Evolutionary conservation across 441 rosid species (phyloP).

Genomic region (Croton setiger): DNA sequence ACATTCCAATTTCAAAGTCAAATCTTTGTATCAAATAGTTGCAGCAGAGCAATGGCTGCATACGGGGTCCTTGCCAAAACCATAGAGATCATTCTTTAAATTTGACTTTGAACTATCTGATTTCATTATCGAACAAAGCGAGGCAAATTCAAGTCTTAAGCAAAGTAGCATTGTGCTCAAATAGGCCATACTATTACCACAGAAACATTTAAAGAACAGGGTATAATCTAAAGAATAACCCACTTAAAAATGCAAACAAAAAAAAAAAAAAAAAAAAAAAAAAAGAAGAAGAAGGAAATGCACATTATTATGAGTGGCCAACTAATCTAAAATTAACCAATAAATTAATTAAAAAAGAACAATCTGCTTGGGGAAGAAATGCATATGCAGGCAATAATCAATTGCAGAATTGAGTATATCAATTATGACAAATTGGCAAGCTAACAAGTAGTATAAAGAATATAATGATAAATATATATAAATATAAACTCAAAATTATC

Average conservation of each 20-base stretch:
- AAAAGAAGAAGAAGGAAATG: constrained; percentile 9
- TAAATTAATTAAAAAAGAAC: not conserved
- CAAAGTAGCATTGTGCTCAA: constrained; percentile 1
- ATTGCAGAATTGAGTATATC: not conserved
- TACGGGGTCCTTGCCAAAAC: not conserved
- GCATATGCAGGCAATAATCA: not conserved
- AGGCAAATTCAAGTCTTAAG: not conserved
- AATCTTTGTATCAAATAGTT: constrained; percentile 11
- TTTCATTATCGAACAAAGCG: not conserved
- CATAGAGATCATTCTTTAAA: not conserved
- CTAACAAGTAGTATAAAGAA: not conserved
- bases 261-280: too few relatives aligned
- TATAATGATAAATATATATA: not conserved
- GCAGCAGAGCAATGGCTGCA: not conserved
- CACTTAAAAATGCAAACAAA: not conserved
- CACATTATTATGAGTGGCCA: constrained; percentile 3
- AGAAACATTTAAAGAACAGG: not conserved
- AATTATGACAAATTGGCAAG: constrained; percentile 5
- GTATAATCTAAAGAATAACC: not conserved
- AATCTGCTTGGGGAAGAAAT: not conserved
- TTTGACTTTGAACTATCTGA: not conserved
- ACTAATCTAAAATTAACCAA: not conserved
- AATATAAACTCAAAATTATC: constrained; percentile 10
- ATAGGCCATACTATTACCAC: not conserved
- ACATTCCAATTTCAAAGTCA: constrained; percentile 27